These are phyloP conservation scores for Mycena haematopus DNA, from an alignment of 768 basidiomycete species.

Conservation along the genomic window DNA sequence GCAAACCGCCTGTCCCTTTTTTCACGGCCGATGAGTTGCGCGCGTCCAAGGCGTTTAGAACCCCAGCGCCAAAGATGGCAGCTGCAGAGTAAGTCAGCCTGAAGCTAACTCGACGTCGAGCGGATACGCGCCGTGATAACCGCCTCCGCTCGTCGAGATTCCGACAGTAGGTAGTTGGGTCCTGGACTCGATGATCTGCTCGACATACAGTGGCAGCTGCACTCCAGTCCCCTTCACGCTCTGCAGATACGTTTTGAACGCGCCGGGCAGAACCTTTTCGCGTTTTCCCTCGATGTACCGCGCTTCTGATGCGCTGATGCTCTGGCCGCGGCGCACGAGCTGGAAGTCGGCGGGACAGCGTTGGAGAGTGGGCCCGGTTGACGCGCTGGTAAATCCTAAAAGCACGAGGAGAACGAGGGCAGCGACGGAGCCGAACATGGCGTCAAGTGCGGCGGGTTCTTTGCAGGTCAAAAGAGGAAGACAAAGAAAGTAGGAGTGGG, in stretches of 20 bases:
- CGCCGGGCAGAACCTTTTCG: slow-evolving; percentile 42
- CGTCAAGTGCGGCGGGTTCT: too few relatives aligned
- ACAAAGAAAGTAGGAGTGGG: too few relatives aligned
- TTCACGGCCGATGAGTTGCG: slow-evolving; percentile 49
- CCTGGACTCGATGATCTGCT: slow-evolving; percentile 34
- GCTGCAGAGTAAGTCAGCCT: slow-evolving; percentile 4
- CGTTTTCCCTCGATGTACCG: slow-evolving; percentile 44
- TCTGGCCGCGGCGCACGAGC: slow-evolving; percentile 35
- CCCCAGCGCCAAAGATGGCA: slow-evolving; percentile 58
- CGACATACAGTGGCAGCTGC: slow-evolving; percentile 42
- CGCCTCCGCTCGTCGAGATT: slow-evolving; percentile 62
- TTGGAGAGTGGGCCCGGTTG: slow-evolving; percentile 17
- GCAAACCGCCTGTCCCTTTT: slow-evolving; percentile 53
- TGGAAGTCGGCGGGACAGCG: slow-evolving; percentile 26
- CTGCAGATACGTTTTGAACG: slow-evolving; percentile 48
- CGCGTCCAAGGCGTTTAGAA: slow-evolving; percentile 54
- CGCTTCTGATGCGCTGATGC: slow-evolving; percentile 43
- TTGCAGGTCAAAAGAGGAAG: too few relatives aligned
- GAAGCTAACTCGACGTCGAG: too few relatives aligned
- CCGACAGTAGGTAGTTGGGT: slow-evolving; percentile 44
- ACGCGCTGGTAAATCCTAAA: slow-evolving; percentile 5
- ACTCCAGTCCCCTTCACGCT: slow-evolving; percentile 41
- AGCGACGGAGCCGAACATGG: background rate
- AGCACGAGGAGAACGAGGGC: slow-evolving; percentile 12
- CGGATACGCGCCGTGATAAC: slow-evolving; percentile 48